Conservation (phyloP, 148 eudicot genomes). For the Cornus controversa region DNA sequence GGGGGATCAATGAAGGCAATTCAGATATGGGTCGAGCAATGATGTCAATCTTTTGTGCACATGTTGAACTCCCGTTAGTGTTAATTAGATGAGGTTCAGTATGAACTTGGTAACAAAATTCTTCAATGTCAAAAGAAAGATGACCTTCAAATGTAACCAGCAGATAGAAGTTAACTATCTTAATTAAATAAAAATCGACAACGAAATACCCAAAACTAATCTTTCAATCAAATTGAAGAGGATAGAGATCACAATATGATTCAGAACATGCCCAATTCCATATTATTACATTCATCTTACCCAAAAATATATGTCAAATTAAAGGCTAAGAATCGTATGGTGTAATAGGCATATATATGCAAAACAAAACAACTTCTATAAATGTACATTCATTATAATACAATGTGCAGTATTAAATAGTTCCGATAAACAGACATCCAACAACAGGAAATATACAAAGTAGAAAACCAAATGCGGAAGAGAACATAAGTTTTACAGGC, state of each 20-base stretch:
- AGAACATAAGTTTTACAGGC: slow-evolving; percentile 17
- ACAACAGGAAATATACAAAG: slow-evolving; percentile 5
- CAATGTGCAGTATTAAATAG: neutral
- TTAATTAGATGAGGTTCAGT: neutral
- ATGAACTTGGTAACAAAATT: neutral
- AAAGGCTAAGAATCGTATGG: neutral
- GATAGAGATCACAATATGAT: neutral
- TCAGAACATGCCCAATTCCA: neutral
- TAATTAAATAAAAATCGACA: neutral
- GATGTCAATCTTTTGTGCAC: too few species aligned
- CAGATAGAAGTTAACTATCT: neutral
- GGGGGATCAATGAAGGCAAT: too few species aligned
- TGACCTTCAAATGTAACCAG: neutral
- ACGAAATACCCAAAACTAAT: neutral
- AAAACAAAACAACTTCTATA: neutral
- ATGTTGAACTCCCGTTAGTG: too few species aligned
- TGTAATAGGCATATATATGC: neutral
- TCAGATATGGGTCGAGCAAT: too few species aligned
- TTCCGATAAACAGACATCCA: neutral
- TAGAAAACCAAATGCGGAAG: neutral
- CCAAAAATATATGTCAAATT: neutral
- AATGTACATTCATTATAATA: neutral
- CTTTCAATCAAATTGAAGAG: neutral
- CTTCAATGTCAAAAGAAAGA: neutral
- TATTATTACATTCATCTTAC: neutral